phyloP scores from a whole-genome alignment of 805 yeast genomes.

The Wickerhamiella alocasiicola region DNA sequence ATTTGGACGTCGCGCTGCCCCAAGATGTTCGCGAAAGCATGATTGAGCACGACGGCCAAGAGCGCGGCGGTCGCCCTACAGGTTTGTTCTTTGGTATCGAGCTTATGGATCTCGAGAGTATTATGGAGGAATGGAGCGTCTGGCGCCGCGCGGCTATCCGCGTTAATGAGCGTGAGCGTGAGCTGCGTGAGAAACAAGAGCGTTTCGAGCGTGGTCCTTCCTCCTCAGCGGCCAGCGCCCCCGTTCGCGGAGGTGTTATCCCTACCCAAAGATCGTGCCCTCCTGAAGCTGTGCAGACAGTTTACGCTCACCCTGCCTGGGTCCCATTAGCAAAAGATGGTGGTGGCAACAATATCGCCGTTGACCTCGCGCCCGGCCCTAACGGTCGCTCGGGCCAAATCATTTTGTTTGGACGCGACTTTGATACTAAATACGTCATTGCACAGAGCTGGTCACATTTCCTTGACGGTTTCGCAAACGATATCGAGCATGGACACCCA shows the following conservation, averaged over 20 bases:
- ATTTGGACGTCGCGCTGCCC: constrained; percentile 63
- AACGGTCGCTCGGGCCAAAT: constrained; percentile 81
- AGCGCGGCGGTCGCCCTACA: constrained; percentile 55
- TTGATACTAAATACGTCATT: constrained; percentile 75
- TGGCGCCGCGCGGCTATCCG: constrained; percentile 49
- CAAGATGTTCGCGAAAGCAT: constrained; percentile 68
- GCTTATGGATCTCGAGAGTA: constrained; percentile 66
- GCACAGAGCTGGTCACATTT: constrained; percentile 88
- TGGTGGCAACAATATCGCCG: constrained; percentile 82
- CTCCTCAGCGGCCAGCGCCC: constrained; percentile 14
- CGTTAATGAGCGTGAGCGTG: constrained; percentile 18
- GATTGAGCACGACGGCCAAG: constrained; percentile 85
- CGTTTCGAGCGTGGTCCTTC: background rate
- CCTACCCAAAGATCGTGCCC: constrained; percentile 55
- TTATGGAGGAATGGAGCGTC: constrained; percentile 64
- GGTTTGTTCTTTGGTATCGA: constrained; percentile 74
- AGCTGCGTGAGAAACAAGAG: constrained; percentile 8
- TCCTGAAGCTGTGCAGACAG: constrained; percentile 54
- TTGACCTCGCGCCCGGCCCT: constrained; percentile 76
- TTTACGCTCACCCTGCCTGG: constrained; percentile 87
- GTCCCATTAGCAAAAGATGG: constrained; percentile 81
- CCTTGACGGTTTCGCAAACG: constrained; percentile 68
- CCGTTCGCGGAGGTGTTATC: constrained; percentile 28
- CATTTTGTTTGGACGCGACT: constrained; percentile 86
- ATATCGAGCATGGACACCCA: constrained; percentile 75